These are phyloP conservation scores for Microdochium trichocladiopsis DNA, from an alignment of 2,329 filamentous ascomycete genomes.

Conservation along the genomic window DNA sequence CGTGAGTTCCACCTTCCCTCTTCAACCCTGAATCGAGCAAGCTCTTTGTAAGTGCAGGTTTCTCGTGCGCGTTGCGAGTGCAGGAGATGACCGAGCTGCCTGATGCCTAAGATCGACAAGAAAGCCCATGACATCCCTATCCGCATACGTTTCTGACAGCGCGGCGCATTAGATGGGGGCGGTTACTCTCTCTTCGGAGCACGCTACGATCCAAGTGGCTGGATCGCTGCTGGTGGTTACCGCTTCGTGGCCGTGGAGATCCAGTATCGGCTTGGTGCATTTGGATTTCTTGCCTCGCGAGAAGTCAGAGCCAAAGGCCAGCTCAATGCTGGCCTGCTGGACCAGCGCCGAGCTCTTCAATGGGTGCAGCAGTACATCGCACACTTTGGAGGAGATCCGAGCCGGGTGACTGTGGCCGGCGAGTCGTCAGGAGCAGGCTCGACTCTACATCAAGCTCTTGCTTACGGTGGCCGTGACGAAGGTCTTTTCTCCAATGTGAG, in stretches of 20 bases:
- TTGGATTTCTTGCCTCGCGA: slow-evolving; percentile 34
- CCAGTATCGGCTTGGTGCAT: slow-evolving; percentile 35
- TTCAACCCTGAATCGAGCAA: slow-evolving; percentile 1
- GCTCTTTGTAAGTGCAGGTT: no score
- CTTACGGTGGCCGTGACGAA: slow-evolving; percentile 13
- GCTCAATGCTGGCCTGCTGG: slow-evolving; percentile 26
- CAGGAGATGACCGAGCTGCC: not conserved
- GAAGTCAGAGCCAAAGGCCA: slow-evolving; percentile 17
- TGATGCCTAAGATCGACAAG: slow-evolving; percentile 7
- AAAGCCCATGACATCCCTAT: slow-evolving; percentile 18
- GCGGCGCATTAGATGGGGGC: slow-evolving; percentile 16
- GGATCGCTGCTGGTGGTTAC: slow-evolving; percentile 37
- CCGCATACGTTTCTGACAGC: slow-evolving; percentile 3
- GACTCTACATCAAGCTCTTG: slow-evolving; percentile 13
- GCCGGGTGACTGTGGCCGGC: slow-evolving; percentile 19
- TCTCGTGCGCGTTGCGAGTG: no score
- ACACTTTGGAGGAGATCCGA: slow-evolving; percentile 35
- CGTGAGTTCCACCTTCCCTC: slow-evolving; percentile 18
- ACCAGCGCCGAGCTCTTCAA: slow-evolving; percentile 47
- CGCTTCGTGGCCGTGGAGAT: slow-evolving; percentile 39
- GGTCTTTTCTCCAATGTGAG: slow-evolving; percentile 16
- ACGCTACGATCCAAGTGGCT: slow-evolving; percentile 21
- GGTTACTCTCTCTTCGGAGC: slow-evolving; percentile 20
- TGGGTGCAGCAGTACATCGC: slow-evolving; percentile 43
- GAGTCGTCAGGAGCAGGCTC: slow-evolving; percentile 20